Conservation (phyloP, 345 rosid species). For the Lepidium didymum region DNA sequence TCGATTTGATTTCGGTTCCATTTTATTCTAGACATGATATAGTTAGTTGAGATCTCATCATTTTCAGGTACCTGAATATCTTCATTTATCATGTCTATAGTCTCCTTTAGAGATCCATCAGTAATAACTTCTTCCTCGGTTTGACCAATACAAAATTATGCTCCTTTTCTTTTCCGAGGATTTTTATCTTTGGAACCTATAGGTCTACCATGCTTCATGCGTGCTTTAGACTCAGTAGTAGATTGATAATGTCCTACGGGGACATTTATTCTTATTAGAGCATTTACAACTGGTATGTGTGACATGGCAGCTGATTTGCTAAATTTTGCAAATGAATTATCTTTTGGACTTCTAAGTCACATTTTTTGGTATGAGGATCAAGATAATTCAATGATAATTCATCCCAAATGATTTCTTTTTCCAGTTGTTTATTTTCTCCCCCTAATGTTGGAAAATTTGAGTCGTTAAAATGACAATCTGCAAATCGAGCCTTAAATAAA, state of each 20-base stretch:
- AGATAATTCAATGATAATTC: no score
- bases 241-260: neutral
- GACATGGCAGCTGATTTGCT: neutral
- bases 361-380: no score
- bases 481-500: no score
- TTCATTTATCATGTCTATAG: neutral
- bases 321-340: no score
- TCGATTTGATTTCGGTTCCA: neutral
- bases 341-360: no score
- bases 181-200: neutral
- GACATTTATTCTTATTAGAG: neutral
- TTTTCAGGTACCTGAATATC: neutral
- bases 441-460: no score
- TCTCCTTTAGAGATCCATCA: neutral
- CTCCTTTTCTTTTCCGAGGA: neutral
- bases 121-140: neutral
- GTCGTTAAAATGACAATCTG: no score
- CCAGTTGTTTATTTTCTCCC: no score
- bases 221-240: neutral
- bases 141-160: neutral
- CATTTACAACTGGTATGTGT: neutral
- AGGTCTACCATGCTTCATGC: neutral
- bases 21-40: neutral
- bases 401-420: no score
- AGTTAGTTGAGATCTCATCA: neutral